Evolutionary conservation across 495 filamentous ascomycete species (phyloP).

Genomic region (Margaritispora aquatica): DNA sequence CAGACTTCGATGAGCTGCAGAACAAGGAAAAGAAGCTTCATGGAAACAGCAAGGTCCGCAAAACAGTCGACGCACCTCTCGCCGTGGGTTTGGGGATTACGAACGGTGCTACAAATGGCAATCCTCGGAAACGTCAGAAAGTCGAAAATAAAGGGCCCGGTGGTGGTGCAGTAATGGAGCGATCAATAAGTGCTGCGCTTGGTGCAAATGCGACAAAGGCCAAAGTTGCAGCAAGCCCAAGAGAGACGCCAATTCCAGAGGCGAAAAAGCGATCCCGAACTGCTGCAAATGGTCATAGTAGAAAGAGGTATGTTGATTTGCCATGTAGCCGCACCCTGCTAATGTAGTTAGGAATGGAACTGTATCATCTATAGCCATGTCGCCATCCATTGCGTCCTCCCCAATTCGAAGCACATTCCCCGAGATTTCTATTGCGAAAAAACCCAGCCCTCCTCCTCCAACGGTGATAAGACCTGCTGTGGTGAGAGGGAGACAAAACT

Average conservation of each 20-base stretch:
- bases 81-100: slow-evolving; percentile 51
- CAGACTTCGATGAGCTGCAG: slow-evolving; percentile 71
- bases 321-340: slow-evolving; percentile 8
- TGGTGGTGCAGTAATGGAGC: slow-evolving; percentile 57
- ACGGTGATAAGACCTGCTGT: slow-evolving; percentile 48
- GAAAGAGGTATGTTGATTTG: slow-evolving; percentile 58
- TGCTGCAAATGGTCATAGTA: slow-evolving; percentile 46
- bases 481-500: slow-evolving; percentile 63
- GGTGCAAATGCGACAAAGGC: slow-evolving; percentile 36
- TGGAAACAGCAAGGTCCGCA: slow-evolving; percentile 54
- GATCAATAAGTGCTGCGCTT: slow-evolving; percentile 58
- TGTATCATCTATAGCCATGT: slow-evolving; percentile 45
- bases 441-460: slow-evolving; percentile 36
- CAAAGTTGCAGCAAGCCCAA: slow-evolving; percentile 50
- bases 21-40: slow-evolving; percentile 52
- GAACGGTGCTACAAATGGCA: slow-evolving; percentile 34
- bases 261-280: slow-evolving; percentile 58
- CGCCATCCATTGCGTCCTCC: slow-evolving; percentile 66
- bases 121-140: slow-evolving; percentile 68
- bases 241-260: slow-evolving; percentile 58
- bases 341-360: slow-evolving; percentile 39
- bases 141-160: slow-evolving; percentile 56
- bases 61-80: slow-evolving; percentile 43
- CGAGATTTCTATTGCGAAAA: slow-evolving; percentile 34
- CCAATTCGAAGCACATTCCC: slow-evolving; percentile 60